Conservation (phyloP, 164 flowering plant genomes). For the Vitis cinerea region DNA sequence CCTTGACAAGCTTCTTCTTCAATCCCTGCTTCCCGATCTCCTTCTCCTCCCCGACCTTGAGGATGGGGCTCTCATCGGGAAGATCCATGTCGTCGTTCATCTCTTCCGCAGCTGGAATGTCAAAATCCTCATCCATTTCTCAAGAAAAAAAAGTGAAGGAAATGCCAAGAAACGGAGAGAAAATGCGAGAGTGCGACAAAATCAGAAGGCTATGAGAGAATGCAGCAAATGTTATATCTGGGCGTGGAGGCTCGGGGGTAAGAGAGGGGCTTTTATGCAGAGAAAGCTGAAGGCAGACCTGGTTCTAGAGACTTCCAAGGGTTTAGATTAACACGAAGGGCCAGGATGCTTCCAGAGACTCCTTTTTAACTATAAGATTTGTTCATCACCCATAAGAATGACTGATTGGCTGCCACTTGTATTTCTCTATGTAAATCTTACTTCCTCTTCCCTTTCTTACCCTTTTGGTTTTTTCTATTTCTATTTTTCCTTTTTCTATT, state of each 20-base stretch:
- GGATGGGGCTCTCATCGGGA: slow-evolving; percentile 36
- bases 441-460: no score
- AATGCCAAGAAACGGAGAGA: neutral
- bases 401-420: no score
- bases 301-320: slow-evolving; percentile 26
- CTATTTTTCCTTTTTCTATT: no score
- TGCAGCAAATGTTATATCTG: no score
- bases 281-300: neutral
- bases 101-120: slow-evolving; percentile 24
- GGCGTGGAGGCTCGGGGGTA: no score
- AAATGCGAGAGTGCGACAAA: neutral
- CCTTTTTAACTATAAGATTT: neutral
- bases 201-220: neutral
- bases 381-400: no score
- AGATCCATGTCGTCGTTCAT: slow-evolving; percentile 30
- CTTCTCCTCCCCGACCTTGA: slow-evolving; percentile 91
- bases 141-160: slow-evolving; percentile 3
- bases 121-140: slow-evolving; percentile 37
- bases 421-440: no score
- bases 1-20: slow-evolving; percentile 88
- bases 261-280: slow-evolving; percentile 1
- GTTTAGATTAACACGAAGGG: slow-evolving; percentile 4
- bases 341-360: slow-evolving; percentile 11
- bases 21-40: slow-evolving; percentile 81
- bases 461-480: no score